Evolutionary conservation across 2,329 filamentous ascomycete species (phyloP).

Genomic region (Claviceps capensis): DNA sequence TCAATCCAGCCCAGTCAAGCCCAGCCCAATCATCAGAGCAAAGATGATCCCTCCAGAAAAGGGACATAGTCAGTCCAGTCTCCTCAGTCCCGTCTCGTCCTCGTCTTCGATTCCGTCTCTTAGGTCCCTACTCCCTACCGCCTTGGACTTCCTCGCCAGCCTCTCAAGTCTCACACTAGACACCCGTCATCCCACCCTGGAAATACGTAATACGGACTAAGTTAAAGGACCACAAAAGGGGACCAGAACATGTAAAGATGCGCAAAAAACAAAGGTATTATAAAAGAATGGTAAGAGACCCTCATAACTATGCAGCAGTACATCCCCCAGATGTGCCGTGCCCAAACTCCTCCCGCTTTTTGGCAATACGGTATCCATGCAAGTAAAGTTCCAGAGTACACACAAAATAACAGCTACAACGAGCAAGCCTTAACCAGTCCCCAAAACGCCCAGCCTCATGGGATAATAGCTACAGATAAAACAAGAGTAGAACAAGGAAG

Average conservation of each 20-base stretch:
- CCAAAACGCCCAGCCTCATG: conserved; percentile 11
- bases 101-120: too few relatives aligned
- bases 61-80: too few relatives aligned
- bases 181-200: not conserved
- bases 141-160: not conserved
- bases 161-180: not conserved
- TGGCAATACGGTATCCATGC: conserved; percentile 2
- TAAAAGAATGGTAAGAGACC: not conserved
- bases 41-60: too few relatives aligned
- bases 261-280: not conserved
- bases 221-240: not conserved
- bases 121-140: too few relatives aligned
- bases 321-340: conserved; percentile 3
- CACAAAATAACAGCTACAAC: not conserved
- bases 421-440: conserved; percentile 4
- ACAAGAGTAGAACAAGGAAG: not conserved
- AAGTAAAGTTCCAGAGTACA: not conserved
- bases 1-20: too few relatives aligned
- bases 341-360: conserved; percentile 3
- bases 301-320: not conserved
- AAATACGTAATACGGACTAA: not conserved
- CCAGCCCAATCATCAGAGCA: too few relatives aligned
- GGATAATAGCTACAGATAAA: not conserved
- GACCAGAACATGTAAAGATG: not conserved
- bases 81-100: too few relatives aligned